Evolutionary conservation across 768 basidiomycete genomes (phyloP), one percentile per base, ranked within the genome.

Genomic region (Tulasnella sp.): DNA sequence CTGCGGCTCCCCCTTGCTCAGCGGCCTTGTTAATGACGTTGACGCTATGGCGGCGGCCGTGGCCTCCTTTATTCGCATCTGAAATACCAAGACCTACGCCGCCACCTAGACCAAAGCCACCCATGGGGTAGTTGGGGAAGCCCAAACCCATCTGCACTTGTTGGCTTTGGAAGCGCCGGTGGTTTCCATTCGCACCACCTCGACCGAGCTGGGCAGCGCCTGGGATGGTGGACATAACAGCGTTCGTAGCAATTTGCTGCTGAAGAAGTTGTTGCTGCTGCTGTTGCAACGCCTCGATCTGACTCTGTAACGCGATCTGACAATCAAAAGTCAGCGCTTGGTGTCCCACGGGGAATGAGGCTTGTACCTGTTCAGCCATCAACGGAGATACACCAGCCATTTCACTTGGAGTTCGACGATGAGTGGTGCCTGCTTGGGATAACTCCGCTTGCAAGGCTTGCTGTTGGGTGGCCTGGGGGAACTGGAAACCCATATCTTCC

Each of bases 201-300:
- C 53, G 49, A 73, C 81, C 60, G 27, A 88, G 75, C 7, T 86
- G 86, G 48, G 84, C 76, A 11, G 83, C 84, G 67, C 84, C 84
- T 67, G 83, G 80, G 25, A 58, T 21, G 36, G 85, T 84, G 42
- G 60, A 57, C 46, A 90, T 71, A 48, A 91, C 84, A 62, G 85
- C 64, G 65, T 88, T 88, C 29, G 87, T 89, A 1, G 86, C 89
- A 55, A 94, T 75, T 63, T 93, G 88, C 59, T 89, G 87, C 65
- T 91, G 88, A 66, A 91, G 86, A 35, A 94, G 77, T 23, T 81
- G 86, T 62, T 90, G 85, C 63, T 94, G 90, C 61, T 94, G 90
- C 51, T 90, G 86, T 64, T 91, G 86, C 58, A 94, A 72, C 4
- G 78, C 84, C 70, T 91, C 90, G 62, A 93, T 92, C 69, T 94